Base-by-base conservation (phyloP, 2,329 filamentous ascomycete genomes). In the Phaeosphaeria sp. region DNA sequence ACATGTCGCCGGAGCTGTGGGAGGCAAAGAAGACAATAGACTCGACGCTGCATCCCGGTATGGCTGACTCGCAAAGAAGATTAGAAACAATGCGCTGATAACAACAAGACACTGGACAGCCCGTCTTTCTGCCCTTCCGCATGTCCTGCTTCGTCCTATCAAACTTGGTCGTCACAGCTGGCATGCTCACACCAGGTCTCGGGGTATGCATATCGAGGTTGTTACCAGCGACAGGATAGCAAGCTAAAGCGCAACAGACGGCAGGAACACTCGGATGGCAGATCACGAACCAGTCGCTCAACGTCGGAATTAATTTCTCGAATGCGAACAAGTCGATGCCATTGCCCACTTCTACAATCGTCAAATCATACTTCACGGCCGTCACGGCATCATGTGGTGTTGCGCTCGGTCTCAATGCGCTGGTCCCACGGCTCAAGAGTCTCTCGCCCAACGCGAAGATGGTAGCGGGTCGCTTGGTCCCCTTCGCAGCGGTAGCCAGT, bases 271-370 rank as follows among this genome's bases (percentile, higher is more conserved):
- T 98, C 39, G 89, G 90, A 65, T 99, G 95, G 95, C 95, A 99
- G 80, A 87, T 97, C 57, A 87, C 91, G 66, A 99, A 99, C 80
- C 95, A 99, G 82, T 97, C 93, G 13, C 89, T 99, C 69, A 99
- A 99, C 77, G 95, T 99, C 25, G 94, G 92, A 66, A 94, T 99
- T 84, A 99, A 99, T 85, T 93, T 88, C 76, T 91, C 94, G 74
- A 99, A 99, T 78, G 92, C 94, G 63, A 99, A 99, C 86, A 99
- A 99, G 79, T 97, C 93, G 40, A 93, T 92, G 2, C 92, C 94
- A 1, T 86, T 98, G 62, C 91, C 91, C 20, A 90, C 87, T 57
- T 86, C 87, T 21, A 91, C 92, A 66, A 89, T 99, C 61, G 86
- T 89, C 61, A 89, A 97, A 79, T 97, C 93, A 51, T 99, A 98